These are phyloP conservation scores for Annona cherimola DNA, from an alignment of 164 flowering plant species.

Conservation along the genomic window DNA sequence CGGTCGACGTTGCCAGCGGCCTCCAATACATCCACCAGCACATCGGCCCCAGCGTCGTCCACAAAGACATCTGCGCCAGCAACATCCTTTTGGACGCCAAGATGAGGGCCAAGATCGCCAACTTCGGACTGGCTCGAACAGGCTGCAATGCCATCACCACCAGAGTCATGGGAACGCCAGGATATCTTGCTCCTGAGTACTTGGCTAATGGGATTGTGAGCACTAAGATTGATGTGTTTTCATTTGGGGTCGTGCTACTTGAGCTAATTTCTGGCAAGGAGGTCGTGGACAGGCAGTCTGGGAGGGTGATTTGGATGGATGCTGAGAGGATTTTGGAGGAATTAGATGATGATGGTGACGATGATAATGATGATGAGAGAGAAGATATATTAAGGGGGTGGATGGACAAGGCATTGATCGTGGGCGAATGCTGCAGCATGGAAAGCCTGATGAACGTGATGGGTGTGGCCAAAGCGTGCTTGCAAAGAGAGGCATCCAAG, in stretches of 20 bases:
- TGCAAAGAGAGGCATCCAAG: slow-evolving; percentile 52
- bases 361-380: slow-evolving; percentile 9
- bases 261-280: slow-evolving; percentile 75
- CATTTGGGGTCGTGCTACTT: slow-evolving; percentile 87
- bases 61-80: slow-evolving; percentile 85
- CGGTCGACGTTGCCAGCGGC: slow-evolving; percentile 79
- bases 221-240: slow-evolving; percentile 78
- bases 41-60: slow-evolving; percentile 74
- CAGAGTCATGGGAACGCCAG: slow-evolving; percentile 91
- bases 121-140: slow-evolving; percentile 84
- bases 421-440: slow-evolving; percentile 33
- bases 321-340: slow-evolving; percentile 36
- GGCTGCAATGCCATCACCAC: slow-evolving; percentile 88
- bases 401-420: slow-evolving; percentile 46
- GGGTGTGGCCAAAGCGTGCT: slow-evolving; percentile 56
- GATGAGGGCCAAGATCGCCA: slow-evolving; percentile 88
- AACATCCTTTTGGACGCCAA: slow-evolving; percentile 75
- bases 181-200: slow-evolving; percentile 95
- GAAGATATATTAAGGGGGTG: slow-evolving; percentile 36
- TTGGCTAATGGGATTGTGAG: slow-evolving; percentile 73
- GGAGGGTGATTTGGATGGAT: slow-evolving; percentile 51
- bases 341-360: slow-evolving; percentile 24
- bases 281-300: slow-evolving; percentile 45
- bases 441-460: slow-evolving; percentile 58
- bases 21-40: slow-evolving; percentile 92